Evolutionary conservation across 2,329 filamentous ascomycete genomes (phyloP).

Genomic region (Venturia asperata): DNA sequence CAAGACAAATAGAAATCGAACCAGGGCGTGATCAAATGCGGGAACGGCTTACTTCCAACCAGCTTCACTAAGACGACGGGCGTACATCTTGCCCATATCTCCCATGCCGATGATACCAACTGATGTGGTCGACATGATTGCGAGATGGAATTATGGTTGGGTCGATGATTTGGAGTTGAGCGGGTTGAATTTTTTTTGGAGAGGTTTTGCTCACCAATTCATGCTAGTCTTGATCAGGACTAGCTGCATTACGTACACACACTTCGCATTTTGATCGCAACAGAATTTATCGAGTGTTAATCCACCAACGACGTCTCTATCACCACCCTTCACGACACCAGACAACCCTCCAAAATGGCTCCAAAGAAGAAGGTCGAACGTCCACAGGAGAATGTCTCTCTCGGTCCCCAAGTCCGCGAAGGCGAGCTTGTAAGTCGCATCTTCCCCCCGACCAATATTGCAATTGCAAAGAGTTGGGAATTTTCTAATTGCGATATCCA

Average conservation of each 20-base stretch:
- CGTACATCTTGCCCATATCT: conserved; percentile 99
- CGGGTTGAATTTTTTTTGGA: not conserved
- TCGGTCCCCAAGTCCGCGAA: conserved; percentile 94
- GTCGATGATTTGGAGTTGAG: not conserved
- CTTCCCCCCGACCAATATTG: conserved; percentile 17
- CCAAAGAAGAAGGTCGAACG: conserved; percentile 54
- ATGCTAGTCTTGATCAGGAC: not conserved
- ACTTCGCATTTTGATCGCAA: conserved; percentile 6
- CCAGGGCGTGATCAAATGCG: conserved; percentile 18
- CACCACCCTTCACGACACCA: not conserved
- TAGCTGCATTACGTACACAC: not conserved
- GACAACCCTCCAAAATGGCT: conserved; percentile 15
- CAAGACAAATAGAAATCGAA: conserved; percentile 24
- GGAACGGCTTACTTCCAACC: conserved; percentile 79
- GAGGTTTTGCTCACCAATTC: not conserved
- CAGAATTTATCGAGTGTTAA: not conserved
- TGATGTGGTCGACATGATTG: conserved; percentile 53
- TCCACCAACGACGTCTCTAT: not conserved
- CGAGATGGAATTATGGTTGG: not conserved
- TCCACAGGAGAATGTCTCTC: conserved; percentile 92
- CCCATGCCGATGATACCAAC: conserved; percentile 98
- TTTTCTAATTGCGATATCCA: not conserved
- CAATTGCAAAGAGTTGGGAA: not conserved
- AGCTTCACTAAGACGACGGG: conserved; percentile 75
- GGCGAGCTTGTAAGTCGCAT: conserved; percentile 48